Evolutionary conservation across 768 basidiomycete species (phyloP).

Genomic region (Tulasnella sp.): DNA sequence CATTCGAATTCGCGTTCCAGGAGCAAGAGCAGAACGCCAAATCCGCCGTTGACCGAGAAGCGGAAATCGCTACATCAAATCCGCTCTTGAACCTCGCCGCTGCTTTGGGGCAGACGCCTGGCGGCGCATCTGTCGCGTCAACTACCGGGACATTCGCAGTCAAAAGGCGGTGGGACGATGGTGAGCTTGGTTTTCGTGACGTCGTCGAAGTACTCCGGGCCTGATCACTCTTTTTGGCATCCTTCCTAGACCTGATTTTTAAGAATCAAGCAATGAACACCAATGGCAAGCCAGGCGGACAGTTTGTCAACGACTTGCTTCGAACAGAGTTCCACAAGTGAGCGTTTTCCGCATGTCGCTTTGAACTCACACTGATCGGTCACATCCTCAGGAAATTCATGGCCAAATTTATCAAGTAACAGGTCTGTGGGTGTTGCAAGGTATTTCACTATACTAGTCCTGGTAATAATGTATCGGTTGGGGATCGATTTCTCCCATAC

Average conservation of each 20-base stretch:
- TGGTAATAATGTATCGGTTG: background rate
- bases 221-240: background rate
- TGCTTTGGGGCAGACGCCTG: conserved; percentile 67
- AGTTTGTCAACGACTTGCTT: conserved; percentile 92
- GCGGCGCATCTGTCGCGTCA: conserved; percentile 50
- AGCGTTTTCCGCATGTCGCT: background rate
- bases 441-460: background rate
- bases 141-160: conserved; percentile 80
- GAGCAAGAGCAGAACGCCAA: conserved; percentile 68
- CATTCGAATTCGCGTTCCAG: conserved; percentile 21
- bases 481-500: no score
- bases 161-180: conserved; percentile 92
- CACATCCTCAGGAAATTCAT: conserved; percentile 67
- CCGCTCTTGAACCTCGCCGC: conserved; percentile 86
- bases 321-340: conserved; percentile 93
- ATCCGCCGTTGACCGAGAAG: conserved; percentile 45
- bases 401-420: conserved; percentile 71
- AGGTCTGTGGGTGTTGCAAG: background rate
- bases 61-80: conserved; percentile 76
- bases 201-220: conserved; percentile 15
- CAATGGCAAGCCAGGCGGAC: conserved; percentile 50
- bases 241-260: conserved; percentile 76
- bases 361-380: background rate
- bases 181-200: conserved; percentile 32
- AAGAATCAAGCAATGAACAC: conserved; percentile 87